phyloP scores from a whole-genome alignment of 805 yeast species.

The Spathaspora passalidarum region DNA sequence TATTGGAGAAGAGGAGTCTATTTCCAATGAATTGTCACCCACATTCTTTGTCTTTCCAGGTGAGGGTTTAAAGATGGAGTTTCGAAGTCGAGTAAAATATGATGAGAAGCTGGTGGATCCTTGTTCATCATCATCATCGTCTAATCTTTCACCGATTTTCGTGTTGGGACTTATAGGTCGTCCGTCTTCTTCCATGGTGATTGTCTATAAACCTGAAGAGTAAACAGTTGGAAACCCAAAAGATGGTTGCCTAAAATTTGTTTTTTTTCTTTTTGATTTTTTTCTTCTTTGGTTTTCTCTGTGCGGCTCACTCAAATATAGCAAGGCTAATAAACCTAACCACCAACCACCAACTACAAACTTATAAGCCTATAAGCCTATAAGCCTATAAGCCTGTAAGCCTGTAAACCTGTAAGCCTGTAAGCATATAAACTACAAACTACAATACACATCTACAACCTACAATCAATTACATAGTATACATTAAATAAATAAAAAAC shows the following conservation, averaged over 20 bases:
- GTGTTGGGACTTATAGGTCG: not conserved
- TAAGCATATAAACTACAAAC: no score
- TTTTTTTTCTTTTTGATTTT: not conserved
- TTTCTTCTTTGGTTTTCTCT: no score
- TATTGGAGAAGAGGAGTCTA: not conserved
- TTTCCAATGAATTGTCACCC: not conserved
- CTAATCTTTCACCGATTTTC: not conserved
- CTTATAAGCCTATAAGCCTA: no score
- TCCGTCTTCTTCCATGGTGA: not conserved
- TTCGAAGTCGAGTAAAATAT: not conserved
- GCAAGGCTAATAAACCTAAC: no score
- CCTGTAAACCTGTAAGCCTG: no score
- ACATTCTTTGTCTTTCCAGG: conserved; percentile 3
- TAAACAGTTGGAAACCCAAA: not conserved
- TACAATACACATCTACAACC: no score
- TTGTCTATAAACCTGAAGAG: not conserved
- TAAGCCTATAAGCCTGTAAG: no score
- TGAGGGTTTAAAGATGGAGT: conserved; percentile 2
- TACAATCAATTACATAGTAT: not conserved
- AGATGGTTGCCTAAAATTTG: not conserved
- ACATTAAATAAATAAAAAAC: no score
- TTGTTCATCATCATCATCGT: no score
- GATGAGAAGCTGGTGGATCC: not conserved
- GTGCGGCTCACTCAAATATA: no score
- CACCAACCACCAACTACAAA: no score